A percentile compares a stretch with the other conserved stretches of the same genome.
phyloP scores from a whole-genome alignment of 1,284 basidiomycete genomes.

The Moniliella sp. region DNA sequence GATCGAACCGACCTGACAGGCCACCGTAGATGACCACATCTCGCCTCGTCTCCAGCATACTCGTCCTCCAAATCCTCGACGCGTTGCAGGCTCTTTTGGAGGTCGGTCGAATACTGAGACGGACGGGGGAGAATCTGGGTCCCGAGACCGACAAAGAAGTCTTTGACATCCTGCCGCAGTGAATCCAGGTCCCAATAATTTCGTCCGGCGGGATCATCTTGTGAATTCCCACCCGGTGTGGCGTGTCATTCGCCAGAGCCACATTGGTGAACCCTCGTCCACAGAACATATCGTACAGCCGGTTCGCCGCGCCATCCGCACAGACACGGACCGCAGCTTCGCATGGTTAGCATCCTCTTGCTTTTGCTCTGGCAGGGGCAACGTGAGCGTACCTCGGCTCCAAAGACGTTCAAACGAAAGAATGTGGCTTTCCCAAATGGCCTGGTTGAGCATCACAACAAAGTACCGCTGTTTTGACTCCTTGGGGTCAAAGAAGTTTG shows the following conservation, averaged over 20 bases:
- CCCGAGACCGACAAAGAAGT: slow-evolving; percentile 49
- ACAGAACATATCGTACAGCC: slow-evolving; percentile 48
- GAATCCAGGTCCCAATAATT: slow-evolving; percentile 90
- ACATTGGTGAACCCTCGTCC: slow-evolving; percentile 9
- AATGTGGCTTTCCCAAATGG: background rate
- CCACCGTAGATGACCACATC: slow-evolving; percentile 61
- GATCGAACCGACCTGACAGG: slow-evolving; percentile 70
- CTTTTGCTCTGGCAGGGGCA: too few relatives aligned
- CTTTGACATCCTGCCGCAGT: slow-evolving; percentile 49
- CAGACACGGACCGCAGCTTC: slow-evolving; percentile 40
- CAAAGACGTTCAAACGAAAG: background rate
- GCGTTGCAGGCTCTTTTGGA: slow-evolving; percentile 67
- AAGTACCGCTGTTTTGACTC: too few relatives aligned
- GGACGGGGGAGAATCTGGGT: slow-evolving; percentile 44
- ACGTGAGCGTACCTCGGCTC: background rate
- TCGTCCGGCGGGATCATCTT: slow-evolving; percentile 45
- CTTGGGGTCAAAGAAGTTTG: too few relatives aligned
- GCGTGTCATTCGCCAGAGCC: too few relatives aligned
- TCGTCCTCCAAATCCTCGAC: slow-evolving; percentile 2
- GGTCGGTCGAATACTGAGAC: slow-evolving; percentile 67
- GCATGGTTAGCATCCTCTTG: too few relatives aligned
- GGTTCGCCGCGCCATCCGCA: slow-evolving; percentile 84
- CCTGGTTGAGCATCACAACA: background rate
- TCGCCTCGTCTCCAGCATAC: background rate
- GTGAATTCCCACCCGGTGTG: too few relatives aligned